Percentiles rank a stretch among this genome's conserved stretches.
Conservation (phyloP, 2,329 filamentous ascomycete species). For the Tolypocladium guangdongense region DNA sequence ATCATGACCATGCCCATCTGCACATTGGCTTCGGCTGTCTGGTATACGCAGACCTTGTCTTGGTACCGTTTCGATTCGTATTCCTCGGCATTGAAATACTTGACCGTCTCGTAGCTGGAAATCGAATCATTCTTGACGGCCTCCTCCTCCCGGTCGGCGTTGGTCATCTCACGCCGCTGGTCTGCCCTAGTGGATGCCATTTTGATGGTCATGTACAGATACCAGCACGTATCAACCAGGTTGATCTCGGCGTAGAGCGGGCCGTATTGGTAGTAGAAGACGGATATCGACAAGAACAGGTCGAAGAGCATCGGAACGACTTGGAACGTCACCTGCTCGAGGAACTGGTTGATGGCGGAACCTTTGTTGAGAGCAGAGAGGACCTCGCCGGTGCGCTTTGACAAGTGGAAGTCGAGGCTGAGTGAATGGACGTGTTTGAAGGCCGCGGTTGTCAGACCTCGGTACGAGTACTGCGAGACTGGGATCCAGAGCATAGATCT, state of each 20-base stretch:
- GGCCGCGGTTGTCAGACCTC: constrained; percentile 83
- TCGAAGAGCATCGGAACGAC: constrained; percentile 93
- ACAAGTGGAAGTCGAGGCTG: constrained; percentile 91
- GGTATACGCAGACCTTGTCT: constrained; percentile 58
- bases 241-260: constrained; percentile 85
- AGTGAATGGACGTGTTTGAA: constrained; percentile 96
- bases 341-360: constrained; percentile 88
- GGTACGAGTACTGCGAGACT: constrained; percentile 93
- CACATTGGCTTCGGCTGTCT: constrained; percentile 65
- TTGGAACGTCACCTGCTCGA: constrained; percentile 93
- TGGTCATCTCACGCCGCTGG: constrained; percentile 86
- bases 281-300: constrained; percentile 67
- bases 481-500: constrained; percentile 89
- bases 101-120: constrained; percentile 94
- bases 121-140: constrained; percentile 98
- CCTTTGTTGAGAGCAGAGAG: constrained; percentile 93
- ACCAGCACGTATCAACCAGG: constrained; percentile 84
- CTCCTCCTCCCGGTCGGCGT: constrained; percentile 87
- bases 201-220: constrained; percentile 90
- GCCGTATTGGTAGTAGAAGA: constrained; percentile 51
- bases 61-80: constrained; percentile 70
- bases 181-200: constrained; percentile 91
- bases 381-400: constrained; percentile 93
- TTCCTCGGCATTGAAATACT: constrained; percentile 77
- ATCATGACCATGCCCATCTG: constrained; percentile 67